Conservation (phyloP, 1,139 yeast species). For the Ogataea hybrid region DNA sequence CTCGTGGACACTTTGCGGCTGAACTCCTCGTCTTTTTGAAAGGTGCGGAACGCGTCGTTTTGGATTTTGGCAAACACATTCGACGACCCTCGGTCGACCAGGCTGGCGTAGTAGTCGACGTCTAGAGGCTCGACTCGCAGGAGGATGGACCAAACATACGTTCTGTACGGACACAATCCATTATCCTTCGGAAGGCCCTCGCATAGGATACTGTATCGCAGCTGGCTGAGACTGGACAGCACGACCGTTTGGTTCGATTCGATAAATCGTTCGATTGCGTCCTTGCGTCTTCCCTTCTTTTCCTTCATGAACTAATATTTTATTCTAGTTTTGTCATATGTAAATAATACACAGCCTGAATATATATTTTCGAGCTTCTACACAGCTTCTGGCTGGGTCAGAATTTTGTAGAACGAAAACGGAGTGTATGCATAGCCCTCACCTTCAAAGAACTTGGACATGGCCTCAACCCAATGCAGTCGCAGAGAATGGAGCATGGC, state of each 20-base stretch:
- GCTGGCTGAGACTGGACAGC: conserved; percentile 71
- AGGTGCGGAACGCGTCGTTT: conserved; percentile 85
- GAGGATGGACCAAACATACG: conserved; percentile 81
- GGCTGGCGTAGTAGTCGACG: conserved; percentile 48
- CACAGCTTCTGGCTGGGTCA: conserved; percentile 21
- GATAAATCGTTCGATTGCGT: conserved; percentile 63
- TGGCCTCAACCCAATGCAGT: conserved; percentile 98
- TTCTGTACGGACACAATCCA: conserved; percentile 61
- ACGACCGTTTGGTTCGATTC: conserved; percentile 60
- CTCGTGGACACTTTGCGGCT: conserved; percentile 67
- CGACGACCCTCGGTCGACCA: conserved; percentile 58
- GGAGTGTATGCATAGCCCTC: conserved; percentile 92
- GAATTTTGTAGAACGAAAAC: conserved; percentile 51
- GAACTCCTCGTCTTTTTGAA: conserved; percentile 71
- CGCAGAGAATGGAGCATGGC: conserved; percentile 98
- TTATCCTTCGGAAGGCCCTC: conserved; percentile 62
- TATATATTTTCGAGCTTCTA: neutral
- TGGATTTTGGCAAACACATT: conserved; percentile 65
- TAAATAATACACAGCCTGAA: conserved; percentile 11
- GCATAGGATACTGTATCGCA: conserved; percentile 72
- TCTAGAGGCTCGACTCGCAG: conserved; percentile 62
- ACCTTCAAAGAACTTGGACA: conserved; percentile 97
- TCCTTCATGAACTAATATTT: conserved; percentile 3
- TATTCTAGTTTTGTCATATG: neutral
- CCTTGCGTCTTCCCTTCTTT: conserved; percentile 51